phyloP scores from a whole-genome alignment of 331 rosid genomes.

The Saraca asoca region DNA sequence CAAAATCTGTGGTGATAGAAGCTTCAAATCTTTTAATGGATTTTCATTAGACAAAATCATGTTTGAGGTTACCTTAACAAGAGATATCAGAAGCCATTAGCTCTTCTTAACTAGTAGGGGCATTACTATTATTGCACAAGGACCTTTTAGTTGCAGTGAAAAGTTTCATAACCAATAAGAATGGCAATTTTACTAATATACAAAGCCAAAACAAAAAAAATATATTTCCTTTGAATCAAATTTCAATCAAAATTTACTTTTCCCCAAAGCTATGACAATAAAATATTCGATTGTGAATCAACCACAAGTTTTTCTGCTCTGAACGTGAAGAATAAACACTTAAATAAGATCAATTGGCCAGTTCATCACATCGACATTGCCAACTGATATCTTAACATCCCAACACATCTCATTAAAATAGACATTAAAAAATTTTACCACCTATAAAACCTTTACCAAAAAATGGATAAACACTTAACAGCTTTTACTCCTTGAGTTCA shows the following conservation, averaged over 20 bases:
- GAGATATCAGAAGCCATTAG: background rate
- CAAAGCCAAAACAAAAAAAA: slow-evolving; percentile 29
- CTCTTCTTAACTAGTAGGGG: background rate
- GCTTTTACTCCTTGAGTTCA: no score
- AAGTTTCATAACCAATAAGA: slow-evolving; percentile 10
- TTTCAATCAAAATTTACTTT: slow-evolving; percentile 24
- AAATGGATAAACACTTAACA: no score
- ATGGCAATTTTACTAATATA: slow-evolving; percentile 15
- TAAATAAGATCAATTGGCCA: slow-evolving; percentile 45
- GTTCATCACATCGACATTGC: slow-evolving; percentile 30
- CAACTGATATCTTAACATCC: slow-evolving; percentile 35
- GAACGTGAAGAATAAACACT: slow-evolving; percentile 38
- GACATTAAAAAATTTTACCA: no score
- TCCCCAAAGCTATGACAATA: slow-evolving; percentile 25
- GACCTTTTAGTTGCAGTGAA: slow-evolving; percentile 9
- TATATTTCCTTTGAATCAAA: slow-evolving; percentile 27
- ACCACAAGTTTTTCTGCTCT: slow-evolving; percentile 36
- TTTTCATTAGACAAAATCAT: no score
- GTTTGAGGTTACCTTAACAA: no score
- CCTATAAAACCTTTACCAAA: no score
- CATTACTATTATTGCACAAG: slow-evolving; percentile 12
- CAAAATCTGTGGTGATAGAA: no score
- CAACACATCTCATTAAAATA: slow-evolving; percentile 45
- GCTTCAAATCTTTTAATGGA: no score
- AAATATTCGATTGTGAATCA: slow-evolving; percentile 32